Evolutionary conservation across 192 early-diverging fungal genomes (phyloP).

Genomic region (Jimgerdemannia flammicorona): DNA sequence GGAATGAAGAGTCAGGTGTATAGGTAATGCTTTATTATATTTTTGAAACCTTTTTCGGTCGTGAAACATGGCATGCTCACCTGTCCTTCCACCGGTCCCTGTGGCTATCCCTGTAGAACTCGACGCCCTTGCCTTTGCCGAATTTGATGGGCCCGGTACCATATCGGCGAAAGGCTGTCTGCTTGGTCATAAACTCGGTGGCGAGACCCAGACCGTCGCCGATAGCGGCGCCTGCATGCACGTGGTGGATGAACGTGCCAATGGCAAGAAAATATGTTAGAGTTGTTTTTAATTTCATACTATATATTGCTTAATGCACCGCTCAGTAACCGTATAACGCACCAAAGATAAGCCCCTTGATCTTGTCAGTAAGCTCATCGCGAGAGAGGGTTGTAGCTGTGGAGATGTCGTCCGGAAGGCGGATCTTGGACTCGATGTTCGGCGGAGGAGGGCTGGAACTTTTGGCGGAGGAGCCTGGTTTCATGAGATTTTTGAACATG

Average conservation of each 20-base stretch:
- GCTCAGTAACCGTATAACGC: too few relatives aligned
- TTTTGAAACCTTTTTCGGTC: background rate
- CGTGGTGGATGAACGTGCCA: conserved; percentile 4
- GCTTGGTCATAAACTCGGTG: conserved; percentile 80
- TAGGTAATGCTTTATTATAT: background rate
- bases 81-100: conserved; percentile 29
- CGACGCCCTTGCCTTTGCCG: conserved; percentile 38
- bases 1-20: conserved; percentile 3
- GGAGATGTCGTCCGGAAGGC: background rate
- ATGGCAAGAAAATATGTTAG: too few relatives aligned
- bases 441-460: background rate
- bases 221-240: conserved; percentile 52
- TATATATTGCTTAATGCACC: too few relatives aligned
- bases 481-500: background rate
- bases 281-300: too few relatives aligned
- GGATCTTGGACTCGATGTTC: background rate
- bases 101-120: conserved; percentile 20
- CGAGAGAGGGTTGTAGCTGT: background rate
- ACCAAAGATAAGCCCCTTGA: background rate
- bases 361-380: background rate
- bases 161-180: conserved; percentile 37
- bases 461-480: background rate
- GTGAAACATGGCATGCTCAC: conserved; percentile 16
- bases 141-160: conserved; percentile 57
- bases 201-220: conserved; percentile 71